Evolutionary conservation across 768 basidiomycete species (phyloP), one percentile per base, ranked within the genome.

Genomic region (Amanita exitialis): DNA sequence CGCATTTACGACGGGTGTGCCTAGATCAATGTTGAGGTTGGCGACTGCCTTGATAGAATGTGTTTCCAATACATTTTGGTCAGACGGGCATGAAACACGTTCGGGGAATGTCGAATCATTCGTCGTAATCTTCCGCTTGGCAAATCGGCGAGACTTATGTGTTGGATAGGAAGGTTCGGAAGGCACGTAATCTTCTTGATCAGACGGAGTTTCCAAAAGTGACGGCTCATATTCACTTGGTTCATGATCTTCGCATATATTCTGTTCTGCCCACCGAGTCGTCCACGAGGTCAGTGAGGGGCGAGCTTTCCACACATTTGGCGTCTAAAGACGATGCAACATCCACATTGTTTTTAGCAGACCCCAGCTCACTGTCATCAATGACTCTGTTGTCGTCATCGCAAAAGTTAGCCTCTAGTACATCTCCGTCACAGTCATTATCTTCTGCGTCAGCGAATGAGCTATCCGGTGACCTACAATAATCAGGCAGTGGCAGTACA

Each of bases 1-100:
- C 5, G 85, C 81, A 54, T 85, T 76, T 47, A 81, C 67, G 21
- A 85, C 67, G 13, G 83, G 82, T 2, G 79, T 75, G 15, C 71
- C 73, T 52, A 72, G 60, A 47, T 69, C 57, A 38, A 72, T 57
- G 18, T 60, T 41, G 28, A 16, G 9, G 13, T 9, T 28, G 35
- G 25, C 8, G 39, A 8, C 23, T 15, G 23, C 28, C n/a, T 46
- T 4, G 28, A 4, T n/a, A 47, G 16, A 47, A 20, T 21, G 13
- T 34, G 13, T 10, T 3, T 36, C 18, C n/a, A 13, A 15, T 44
- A 28, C 18, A n/a, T 7, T 15, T 9, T n/a, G 9, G 15, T 28
- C 36, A 27, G 5, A 18, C 27, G 21, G 23, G 36, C 6, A 5
- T 6, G 20, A 23, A 37, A n/a, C 7, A 15, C 18, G 37, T 12